These are phyloP conservation scores for Talaromyces sp. DNA, from an alignment of 2,329 filamentous ascomycete genomes.

Conservation along the genomic window DNA sequence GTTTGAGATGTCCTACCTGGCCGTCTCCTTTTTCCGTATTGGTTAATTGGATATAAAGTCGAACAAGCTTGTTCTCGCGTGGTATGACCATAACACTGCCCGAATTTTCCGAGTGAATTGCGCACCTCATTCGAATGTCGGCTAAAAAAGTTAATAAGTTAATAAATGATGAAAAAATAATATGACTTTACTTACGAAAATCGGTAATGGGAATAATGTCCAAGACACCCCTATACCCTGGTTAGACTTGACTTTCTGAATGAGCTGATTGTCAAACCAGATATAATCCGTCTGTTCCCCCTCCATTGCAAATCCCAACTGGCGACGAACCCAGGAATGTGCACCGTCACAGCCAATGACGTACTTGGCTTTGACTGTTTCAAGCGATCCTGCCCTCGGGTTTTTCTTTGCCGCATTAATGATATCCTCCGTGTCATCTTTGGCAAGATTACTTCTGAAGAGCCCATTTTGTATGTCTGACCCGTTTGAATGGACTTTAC, in stretches of 20 bases:
- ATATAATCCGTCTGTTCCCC: slow-evolving; percentile 13
- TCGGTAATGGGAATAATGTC: background rate
- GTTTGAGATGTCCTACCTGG: slow-evolving; percentile 42
- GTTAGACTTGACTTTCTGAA: background rate
- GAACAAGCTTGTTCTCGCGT: slow-evolving; percentile 57
- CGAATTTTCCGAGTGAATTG: slow-evolving; percentile 50
- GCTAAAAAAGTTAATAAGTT: background rate
- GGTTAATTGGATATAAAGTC: slow-evolving; percentile 61
- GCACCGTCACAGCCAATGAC: slow-evolving; percentile 22
- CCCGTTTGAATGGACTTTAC: slow-evolving; percentile 25
- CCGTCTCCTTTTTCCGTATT: slow-evolving; percentile 13
- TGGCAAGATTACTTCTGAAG: slow-evolving; percentile 55
- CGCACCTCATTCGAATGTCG: slow-evolving; percentile 55
- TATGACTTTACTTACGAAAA: background rate
- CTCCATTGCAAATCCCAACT: slow-evolving; percentile 15
- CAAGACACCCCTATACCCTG: background rate
- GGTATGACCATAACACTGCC: slow-evolving; percentile 63
- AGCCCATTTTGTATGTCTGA: slow-evolving; percentile 36
- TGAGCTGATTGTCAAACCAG: background rate
- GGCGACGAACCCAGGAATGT: slow-evolving; percentile 17
- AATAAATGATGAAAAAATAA: background rate
- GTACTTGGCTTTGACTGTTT: slow-evolving; percentile 35
- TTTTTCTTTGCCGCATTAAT: slow-evolving; percentile 28
- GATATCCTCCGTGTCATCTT: slow-evolving; percentile 53
- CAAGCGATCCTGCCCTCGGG: slow-evolving; percentile 18